Evolutionary conservation across 352 stramenopile genomes (phyloP), one percentile per base, ranked within the genome.

Genomic region (Globisporangium perplexum): DNA sequence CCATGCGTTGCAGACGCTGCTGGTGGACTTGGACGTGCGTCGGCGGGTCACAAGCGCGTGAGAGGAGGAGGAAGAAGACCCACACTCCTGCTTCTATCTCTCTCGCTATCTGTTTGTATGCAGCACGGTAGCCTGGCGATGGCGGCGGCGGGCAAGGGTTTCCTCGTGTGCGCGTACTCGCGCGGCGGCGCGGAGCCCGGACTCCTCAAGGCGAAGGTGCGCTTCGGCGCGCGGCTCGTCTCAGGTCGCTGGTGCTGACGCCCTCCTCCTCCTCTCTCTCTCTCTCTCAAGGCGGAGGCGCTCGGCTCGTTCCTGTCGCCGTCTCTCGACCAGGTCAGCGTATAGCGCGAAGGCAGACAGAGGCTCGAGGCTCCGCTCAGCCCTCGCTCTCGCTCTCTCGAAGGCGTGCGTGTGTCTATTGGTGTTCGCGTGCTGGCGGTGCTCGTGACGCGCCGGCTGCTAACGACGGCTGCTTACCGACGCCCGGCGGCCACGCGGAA

Each of bases 141-240:
- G 48, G 74, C 77, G 2, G 57, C 79, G 18, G 78, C 77, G 1
- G 77, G 82, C 30, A 84, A 86, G 50, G 72, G 61, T 54, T 94
- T 93, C 53, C 55, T 94, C 23, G 60, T 94, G 0, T 92, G 82
- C 63, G 82, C 78, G 4, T 90, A 91, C 65, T 87, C 82, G 30
- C 67, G 62, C 50, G 72, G 63, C 10, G 67, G 83, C 35, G 66
- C 73, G 1, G 73, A 76, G 11, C 59, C 74, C 24, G 83, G 83
- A 47, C 56, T 89, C 22, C 68, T 93, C 47, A 93, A 93, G 59
- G 68, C 72, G 22, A 91, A 90, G 72, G 79, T 89, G 24, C 12
- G 55, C 24, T 7, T 45, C n/a, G 5, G 5, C 23, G 15, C 3
- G 45, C 7, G 23, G 26, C 5, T 5, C 26, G 2, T 5, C 5